Percentiles rank a stretch among this genome's conserved stretches.
These are phyloP conservation scores for Scedosporium minutisporum DNA, from an alignment of 2,329 filamentous ascomycete genomes.

Conservation along the genomic window DNA sequence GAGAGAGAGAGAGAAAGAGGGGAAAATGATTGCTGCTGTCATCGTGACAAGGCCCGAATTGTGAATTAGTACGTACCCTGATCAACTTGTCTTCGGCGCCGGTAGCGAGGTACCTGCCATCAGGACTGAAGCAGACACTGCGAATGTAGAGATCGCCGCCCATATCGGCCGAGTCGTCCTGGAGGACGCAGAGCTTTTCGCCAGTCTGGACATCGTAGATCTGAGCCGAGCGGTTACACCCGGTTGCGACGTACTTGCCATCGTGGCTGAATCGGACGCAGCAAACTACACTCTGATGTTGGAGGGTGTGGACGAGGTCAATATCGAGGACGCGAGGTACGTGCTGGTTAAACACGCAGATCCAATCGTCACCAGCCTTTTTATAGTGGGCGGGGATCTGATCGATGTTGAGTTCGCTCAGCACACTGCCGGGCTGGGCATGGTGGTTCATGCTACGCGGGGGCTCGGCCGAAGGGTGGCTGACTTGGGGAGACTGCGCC, in stretches of 20 bases:
- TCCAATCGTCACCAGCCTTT: slow-evolving; percentile 87
- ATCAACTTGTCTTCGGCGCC: slow-evolving; percentile 98
- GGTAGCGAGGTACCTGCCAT: slow-evolving; percentile 86
- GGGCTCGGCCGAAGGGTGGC: slow-evolving; percentile 71
- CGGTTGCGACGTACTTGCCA: slow-evolving; percentile 90
- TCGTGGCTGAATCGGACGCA: slow-evolving; percentile 95
- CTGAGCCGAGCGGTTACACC: slow-evolving; percentile 97
- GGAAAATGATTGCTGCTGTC: not conserved
- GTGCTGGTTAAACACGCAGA: slow-evolving; percentile 89
- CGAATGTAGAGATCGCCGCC: slow-evolving; percentile 92
- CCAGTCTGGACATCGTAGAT: slow-evolving; percentile 91
- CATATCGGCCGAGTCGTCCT: slow-evolving; percentile 79
- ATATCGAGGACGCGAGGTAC: slow-evolving; percentile 87
- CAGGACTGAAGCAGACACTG: slow-evolving; percentile 97
- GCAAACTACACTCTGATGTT: slow-evolving; percentile 94
- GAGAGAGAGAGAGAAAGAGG: not conserved
- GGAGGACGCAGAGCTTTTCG: slow-evolving; percentile 78
- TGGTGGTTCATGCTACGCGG: slow-evolving; percentile 24
- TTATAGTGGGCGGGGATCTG: slow-evolving; percentile 78
- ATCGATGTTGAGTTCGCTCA: slow-evolving; percentile 82
- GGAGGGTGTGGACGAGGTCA: slow-evolving; percentile 83
- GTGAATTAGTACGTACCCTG: slow-evolving; percentile 50
- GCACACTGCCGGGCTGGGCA: slow-evolving; percentile 46
- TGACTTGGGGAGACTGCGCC: slow-evolving; percentile 74
- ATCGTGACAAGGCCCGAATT: not conserved